A percentile compares a stretch with the other conserved stretches of the same genome.
These are phyloP conservation scores for Gastrolobium villosum DNA, from an alignment of 306 rosid genomes.

Conservation along the genomic window DNA sequence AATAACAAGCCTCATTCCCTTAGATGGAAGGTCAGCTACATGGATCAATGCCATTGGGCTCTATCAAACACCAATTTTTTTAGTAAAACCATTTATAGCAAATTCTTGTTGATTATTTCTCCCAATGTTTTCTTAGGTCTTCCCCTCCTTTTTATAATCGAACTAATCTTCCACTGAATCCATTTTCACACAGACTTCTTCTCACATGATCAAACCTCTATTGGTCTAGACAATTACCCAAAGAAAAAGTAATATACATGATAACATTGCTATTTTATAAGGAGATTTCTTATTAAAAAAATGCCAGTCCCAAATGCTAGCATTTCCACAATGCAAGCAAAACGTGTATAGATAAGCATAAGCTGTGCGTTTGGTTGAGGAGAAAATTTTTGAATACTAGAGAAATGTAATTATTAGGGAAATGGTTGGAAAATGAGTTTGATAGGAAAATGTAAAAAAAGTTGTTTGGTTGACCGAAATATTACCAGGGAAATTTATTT, in stretches of 20 bases:
- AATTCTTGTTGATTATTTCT: not conserved
- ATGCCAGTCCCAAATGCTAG: slow-evolving; percentile 25
- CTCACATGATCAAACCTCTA: not conserved
- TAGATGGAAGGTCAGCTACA: slow-evolving; percentile 8
- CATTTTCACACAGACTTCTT: not conserved
- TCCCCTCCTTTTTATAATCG: not conserved
- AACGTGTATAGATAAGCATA: not conserved
- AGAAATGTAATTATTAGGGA: no score
- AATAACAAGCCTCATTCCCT: slow-evolving; percentile 19
- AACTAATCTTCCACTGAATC: not conserved
- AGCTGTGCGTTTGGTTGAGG: not conserved
- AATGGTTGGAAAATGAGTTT: no score
- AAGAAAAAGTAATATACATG: not conserved
- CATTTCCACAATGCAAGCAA: not conserved
- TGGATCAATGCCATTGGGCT: slow-evolving; percentile 1
- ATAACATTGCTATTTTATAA: not conserved
- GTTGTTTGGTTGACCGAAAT: no score
- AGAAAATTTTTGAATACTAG: no score
- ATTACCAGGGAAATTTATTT: no score
- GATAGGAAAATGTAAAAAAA: no score
- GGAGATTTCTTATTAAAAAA: not conserved
- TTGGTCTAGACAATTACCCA: not conserved
- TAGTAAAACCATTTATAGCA: not conserved
- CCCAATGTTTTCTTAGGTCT: not conserved
- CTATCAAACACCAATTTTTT: not conserved